Percentiles rank a stretch among this genome's conserved stretches.
Evolutionary conservation across 768 basidiomycete genomes (phyloP).

Genomic region (Rhodotorula babjevae): DNA sequence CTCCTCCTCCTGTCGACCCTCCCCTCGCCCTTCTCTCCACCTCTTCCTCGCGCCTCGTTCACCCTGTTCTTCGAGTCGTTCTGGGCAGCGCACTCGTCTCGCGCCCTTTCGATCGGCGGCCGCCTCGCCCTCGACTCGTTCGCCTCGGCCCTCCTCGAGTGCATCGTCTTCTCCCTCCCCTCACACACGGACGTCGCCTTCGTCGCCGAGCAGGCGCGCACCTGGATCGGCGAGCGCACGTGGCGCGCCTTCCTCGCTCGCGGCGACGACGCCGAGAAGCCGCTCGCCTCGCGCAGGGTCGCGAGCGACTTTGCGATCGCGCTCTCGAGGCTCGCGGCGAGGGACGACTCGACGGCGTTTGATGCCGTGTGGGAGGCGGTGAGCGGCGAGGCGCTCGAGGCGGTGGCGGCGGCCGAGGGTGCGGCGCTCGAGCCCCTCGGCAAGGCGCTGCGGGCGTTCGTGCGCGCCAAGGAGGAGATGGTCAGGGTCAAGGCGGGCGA

Average conservation of each 20-base stretch:
- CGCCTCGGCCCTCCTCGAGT: constrained; percentile 66
- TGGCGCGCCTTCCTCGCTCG: constrained; percentile 21
- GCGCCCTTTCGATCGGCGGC: constrained; percentile 56
- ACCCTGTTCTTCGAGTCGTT: constrained; percentile 65
- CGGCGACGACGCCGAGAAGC: constrained; percentile 8
- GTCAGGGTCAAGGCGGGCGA: not conserved
- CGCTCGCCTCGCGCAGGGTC: not conserved
- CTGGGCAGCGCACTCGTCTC: constrained; percentile 73
- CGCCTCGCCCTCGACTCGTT: constrained; percentile 44
- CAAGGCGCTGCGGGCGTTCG: constrained; percentile 9
- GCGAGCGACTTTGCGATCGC: constrained; percentile 3
- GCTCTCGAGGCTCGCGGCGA: constrained; percentile 6
- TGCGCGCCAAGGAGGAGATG: not conserved
- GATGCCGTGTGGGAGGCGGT: constrained; percentile 1
- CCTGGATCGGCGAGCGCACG: constrained; percentile 20
- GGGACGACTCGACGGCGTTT: constrained; percentile 8
- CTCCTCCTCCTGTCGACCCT: constrained; percentile 77
- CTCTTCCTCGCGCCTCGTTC: constrained; percentile 46
- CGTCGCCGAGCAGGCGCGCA: constrained; percentile 43
- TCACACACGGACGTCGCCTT: constrained; percentile 21
- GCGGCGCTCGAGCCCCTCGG: constrained; percentile 15
- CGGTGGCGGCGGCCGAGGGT: not conserved
- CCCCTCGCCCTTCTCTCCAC: constrained; percentile 52
- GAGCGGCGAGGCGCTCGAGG: not conserved
- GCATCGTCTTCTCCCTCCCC: constrained; percentile 53